These are phyloP conservation scores for Pseudogymnoascus sp. DNA, from an alignment of 2,329 filamentous ascomycete genomes.

Conservation along the genomic window DNA sequence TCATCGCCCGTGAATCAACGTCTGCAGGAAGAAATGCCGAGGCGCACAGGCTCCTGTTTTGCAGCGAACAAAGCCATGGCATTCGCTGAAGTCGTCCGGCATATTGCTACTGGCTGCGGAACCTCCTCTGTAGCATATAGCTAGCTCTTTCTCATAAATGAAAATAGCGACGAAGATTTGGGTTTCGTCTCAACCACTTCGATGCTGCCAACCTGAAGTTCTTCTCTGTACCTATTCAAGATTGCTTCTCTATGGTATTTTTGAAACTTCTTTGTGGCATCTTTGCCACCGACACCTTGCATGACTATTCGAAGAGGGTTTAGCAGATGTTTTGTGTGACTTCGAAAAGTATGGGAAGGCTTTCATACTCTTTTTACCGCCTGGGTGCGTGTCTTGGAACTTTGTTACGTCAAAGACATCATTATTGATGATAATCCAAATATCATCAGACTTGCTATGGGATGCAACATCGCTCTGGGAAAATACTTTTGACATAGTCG, in stretches of 20 bases:
- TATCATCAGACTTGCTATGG: slow-evolving; percentile 79
- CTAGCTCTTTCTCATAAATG: slow-evolving; percentile 1
- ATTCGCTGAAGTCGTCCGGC: background rate
- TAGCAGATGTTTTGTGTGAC: background rate
- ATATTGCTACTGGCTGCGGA: background rate
- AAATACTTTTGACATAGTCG: slow-evolving; percentile 79
- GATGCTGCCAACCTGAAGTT: slow-evolving; percentile 45
- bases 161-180: slow-evolving; percentile 3
- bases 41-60: background rate
- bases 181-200: background rate
- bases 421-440: slow-evolving; percentile 87
- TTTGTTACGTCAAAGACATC: slow-evolving; percentile 94
- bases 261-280: slow-evolving; percentile 22
- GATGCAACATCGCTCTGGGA: slow-evolving; percentile 76
- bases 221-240: slow-evolving; percentile 48
- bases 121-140: background rate
- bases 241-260: slow-evolving; percentile 19
- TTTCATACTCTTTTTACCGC: slow-evolving; percentile 34
- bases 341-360: slow-evolving; percentile 27
- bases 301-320: slow-evolving; percentile 12
- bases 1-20: background rate
- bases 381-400: slow-evolving; percentile 79
- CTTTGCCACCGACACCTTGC: slow-evolving; percentile 18
- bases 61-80: background rate
- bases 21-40: background rate